These are phyloP conservation scores for Aspergillus quadrilineatus DNA, from an alignment of 2,329 filamentous ascomycete species.

Conservation along the genomic window DNA sequence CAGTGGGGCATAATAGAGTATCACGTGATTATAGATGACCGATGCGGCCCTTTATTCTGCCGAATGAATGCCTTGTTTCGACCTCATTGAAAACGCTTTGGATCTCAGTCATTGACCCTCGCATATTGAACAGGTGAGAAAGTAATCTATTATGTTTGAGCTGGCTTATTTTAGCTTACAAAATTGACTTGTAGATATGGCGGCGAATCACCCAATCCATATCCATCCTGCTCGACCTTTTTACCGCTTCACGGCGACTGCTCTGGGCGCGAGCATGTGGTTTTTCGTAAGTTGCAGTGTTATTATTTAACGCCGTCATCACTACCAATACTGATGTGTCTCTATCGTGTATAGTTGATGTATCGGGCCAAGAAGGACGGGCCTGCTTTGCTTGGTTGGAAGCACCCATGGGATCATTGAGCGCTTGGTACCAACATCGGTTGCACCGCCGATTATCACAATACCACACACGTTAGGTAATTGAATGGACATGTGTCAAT, in stretches of 20 bases:
- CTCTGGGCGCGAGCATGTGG: constrained; percentile 95
- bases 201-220: constrained; percentile 46
- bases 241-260: constrained; percentile 83
- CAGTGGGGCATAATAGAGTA: no score
- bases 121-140: constrained; percentile 8
- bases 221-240: constrained; percentile 64
- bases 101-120: not conserved
- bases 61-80: no score
- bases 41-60: no score
- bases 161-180: not conserved
- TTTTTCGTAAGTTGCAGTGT: constrained; percentile 70
- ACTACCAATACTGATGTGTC: not conserved
- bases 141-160: not conserved
- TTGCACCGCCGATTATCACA: not conserved
- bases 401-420: constrained; percentile 95
- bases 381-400: constrained; percentile 85
- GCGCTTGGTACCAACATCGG: constrained; percentile 15
- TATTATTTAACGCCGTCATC: no score
- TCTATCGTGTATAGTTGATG: constrained; percentile 67
- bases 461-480: not conserved
- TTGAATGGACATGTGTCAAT: not conserved
- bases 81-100: not conserved
- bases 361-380: constrained; percentile 97
- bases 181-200: constrained; percentile 31
- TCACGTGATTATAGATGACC: no score